phyloP scores from a whole-genome alignment of 345 rosid genomes.

The Moricandia arvensis region DNA sequence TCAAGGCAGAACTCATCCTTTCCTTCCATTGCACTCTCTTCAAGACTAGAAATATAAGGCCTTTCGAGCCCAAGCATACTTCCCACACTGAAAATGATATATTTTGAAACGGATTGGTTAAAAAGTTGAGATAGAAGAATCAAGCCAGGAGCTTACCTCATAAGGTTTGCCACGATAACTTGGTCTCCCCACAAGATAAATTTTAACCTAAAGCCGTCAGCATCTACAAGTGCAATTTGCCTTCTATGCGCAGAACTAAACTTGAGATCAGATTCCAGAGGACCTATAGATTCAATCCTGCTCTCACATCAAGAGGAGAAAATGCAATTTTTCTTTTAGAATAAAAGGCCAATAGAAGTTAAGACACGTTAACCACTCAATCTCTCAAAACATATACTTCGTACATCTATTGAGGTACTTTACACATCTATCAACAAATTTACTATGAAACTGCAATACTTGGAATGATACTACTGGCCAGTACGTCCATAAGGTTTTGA shows the following conservation, averaged over 20 bases:
- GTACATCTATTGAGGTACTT: not conserved
- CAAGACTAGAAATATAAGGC: constrained; percentile 70
- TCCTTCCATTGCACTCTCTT: constrained; percentile 54
- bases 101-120: constrained; percentile 6
- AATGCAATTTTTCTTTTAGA: too few species aligned
- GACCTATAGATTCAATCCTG: constrained; percentile 85
- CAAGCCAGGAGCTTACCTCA: constrained; percentile 60
- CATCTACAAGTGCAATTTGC: constrained; percentile 70
- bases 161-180: constrained; percentile 68
- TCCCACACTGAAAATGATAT: constrained; percentile 58
- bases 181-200: constrained; percentile 95
- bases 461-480: constrained; percentile 1
- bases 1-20: constrained; percentile 70
- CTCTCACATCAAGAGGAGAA: constrained; percentile 21
- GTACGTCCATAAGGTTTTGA: constrained; percentile 11
- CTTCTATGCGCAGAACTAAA: constrained; percentile 54
- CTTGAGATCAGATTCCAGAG: constrained; percentile 60
- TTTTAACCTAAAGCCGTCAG: constrained; percentile 58
- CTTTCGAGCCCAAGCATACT: constrained; percentile 85
- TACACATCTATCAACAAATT: not conserved
- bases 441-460: not conserved
- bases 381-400: constrained; percentile 6
- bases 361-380: constrained; percentile 15
- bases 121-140: constrained; percentile 14
- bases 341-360: not conserved